A percentile compares a stretch with the other conserved stretches of the same genome.
Conservation (phyloP, 352 stramenopile genomes). For the Phytophthora tentaculata region DNA sequence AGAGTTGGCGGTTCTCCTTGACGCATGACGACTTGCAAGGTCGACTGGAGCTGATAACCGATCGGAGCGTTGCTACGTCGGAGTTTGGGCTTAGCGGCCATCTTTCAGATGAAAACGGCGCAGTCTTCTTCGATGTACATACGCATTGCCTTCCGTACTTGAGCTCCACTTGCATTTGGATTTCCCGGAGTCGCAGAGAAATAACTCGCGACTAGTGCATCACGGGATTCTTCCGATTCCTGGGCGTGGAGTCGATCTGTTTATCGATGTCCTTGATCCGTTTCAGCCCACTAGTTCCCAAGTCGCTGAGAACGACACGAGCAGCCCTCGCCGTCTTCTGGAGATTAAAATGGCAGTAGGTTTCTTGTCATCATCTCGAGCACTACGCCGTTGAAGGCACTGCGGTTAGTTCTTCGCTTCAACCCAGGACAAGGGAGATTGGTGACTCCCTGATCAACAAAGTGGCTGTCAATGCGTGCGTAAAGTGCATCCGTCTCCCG, state of each 20-base stretch:
- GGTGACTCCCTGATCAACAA: slow-evolving; percentile 11
- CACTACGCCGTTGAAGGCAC: slow-evolving; percentile 19
- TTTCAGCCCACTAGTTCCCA: slow-evolving; percentile 4
- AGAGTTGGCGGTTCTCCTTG: background rate
- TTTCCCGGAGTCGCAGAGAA: background rate
- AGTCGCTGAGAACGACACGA: slow-evolving; percentile 4
- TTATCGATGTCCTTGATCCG: slow-evolving; percentile 7
- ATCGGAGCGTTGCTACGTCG: slow-evolving; percentile 8
- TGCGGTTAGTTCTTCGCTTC: slow-evolving; percentile 14
- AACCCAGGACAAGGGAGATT: slow-evolving; percentile 25
- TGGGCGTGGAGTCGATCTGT: slow-evolving; percentile 14
- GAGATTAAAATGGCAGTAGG: slow-evolving; percentile 27
- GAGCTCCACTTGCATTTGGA: background rate
- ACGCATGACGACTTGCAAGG: slow-evolving; percentile 11
- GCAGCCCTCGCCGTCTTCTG: slow-evolving; percentile 4
- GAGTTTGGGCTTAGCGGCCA: slow-evolving; percentile 12
- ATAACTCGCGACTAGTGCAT: slow-evolving; percentile 14
- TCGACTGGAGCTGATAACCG: slow-evolving; percentile 12
- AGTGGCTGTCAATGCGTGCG: slow-evolving; percentile 12
- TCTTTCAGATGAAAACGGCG: slow-evolving; percentile 22
- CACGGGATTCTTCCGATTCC: slow-evolving; percentile 2
- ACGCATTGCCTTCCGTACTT: slow-evolving; percentile 16
- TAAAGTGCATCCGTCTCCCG: slow-evolving; percentile 22
- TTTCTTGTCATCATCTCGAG: slow-evolving; percentile 26
- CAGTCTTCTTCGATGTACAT: slow-evolving; percentile 19